Conservation (phyloP, 1,139 yeast species). For the Lipomyces yarrowii region DNA sequence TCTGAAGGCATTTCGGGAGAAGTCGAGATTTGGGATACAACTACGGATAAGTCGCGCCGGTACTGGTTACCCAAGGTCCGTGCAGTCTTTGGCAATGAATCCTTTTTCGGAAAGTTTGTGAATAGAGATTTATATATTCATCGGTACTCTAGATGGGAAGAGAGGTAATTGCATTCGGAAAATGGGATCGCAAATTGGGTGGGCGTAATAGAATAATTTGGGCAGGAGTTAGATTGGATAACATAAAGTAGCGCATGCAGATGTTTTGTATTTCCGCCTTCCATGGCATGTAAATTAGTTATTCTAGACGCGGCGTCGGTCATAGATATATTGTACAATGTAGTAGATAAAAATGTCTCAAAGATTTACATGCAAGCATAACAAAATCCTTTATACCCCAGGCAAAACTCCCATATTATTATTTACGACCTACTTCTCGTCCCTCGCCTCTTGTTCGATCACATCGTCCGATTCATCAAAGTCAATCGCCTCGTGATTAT, state of each 20-base stretch:
- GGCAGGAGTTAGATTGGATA: neutral
- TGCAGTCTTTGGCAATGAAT: conserved; percentile 27
- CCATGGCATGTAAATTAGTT: neutral
- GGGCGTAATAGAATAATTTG: neutral
- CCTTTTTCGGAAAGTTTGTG: conserved; percentile 25
- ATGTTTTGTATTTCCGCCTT: neutral
- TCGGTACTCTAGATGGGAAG: conserved; percentile 22
- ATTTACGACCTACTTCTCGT: neutral
- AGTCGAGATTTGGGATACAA: conserved; percentile 27
- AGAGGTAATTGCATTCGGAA: neutral
- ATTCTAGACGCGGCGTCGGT: neutral
- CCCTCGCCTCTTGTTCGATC: conserved; percentile 1
- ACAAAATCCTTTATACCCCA: neutral
- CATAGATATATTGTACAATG: neutral
- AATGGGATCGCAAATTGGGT: neutral
- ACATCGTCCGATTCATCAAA: conserved; percentile 18
- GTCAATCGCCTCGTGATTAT: conserved; percentile 40
- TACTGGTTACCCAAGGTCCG: conserved; percentile 20
- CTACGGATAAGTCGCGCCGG: conserved; percentile 13
- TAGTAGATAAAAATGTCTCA: neutral
- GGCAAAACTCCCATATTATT: neutral
- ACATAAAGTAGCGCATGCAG: neutral
- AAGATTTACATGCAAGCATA: neutral
- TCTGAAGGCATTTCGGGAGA: conserved; percentile 26
- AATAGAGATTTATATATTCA: conserved; percentile 22